These are phyloP conservation scores for Conringia planisiliqua DNA, from an alignment of 345 rosid genomes.

Conservation along the genomic window DNA sequence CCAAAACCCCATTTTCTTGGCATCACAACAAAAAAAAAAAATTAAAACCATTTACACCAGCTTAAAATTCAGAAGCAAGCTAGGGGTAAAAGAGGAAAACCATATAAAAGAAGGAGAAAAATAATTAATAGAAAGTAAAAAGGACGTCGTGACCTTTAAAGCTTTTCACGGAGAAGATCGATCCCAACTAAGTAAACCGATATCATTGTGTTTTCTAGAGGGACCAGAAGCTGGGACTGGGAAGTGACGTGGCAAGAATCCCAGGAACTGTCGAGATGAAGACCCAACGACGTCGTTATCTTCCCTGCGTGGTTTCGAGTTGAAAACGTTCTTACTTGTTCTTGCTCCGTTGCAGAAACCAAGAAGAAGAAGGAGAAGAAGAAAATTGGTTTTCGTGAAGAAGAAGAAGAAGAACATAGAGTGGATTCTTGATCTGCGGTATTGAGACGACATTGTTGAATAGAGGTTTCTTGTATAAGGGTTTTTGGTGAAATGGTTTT, in stretches of 20 bases:
- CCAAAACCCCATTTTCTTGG: not conserved
- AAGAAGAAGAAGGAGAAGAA: constrained; percentile 17
- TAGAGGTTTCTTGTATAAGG: constrained; percentile 5
- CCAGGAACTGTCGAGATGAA: constrained; percentile 36
- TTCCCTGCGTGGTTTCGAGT: constrained; percentile 13
- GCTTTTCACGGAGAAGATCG: constrained; percentile 41
- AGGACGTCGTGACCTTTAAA: constrained; percentile 2
- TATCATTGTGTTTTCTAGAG: constrained; percentile 84
- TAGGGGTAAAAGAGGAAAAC: not conserved
- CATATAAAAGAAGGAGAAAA: not conserved
- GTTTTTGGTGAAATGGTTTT: not conserved
- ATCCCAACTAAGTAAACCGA: constrained; percentile 53
- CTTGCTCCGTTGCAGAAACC: constrained; percentile 28
- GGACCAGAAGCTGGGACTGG: constrained; percentile 92
- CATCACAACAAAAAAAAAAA: not conserved
- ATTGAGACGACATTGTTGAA: constrained; percentile 18
- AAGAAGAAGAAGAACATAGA: not conserved
- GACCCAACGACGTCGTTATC: constrained; percentile 12
- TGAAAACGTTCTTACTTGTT: constrained; percentile 23
- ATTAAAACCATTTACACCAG: constrained; percentile 17
- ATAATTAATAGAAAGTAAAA: not conserved
- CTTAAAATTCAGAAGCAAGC: constrained; percentile 11
- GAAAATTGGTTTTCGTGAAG: not conserved
- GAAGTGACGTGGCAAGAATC: constrained; percentile 76
- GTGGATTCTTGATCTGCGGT: constrained; percentile 6